Conservation (phyloP, 139 green algal genomes). For the Pseudopediastrum boryanum region DNA sequence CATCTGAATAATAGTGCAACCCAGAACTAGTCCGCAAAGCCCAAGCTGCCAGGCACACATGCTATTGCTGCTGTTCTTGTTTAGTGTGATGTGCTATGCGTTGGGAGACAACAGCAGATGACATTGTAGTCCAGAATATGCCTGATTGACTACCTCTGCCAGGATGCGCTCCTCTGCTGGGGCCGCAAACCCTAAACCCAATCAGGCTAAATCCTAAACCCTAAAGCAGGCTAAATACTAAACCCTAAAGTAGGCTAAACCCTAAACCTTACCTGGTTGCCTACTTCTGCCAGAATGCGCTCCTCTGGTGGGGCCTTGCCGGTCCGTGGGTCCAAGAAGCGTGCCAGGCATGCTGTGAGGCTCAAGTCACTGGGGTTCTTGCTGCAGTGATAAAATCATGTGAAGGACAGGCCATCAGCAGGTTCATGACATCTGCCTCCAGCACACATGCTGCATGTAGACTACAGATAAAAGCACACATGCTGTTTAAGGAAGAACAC, state of each 20-base stretch:
- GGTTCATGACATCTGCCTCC: neutral
- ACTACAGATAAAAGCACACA: neutral
- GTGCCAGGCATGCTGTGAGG: constrained; percentile 19
- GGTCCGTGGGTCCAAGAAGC: constrained; percentile 14
- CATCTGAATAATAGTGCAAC: no score
- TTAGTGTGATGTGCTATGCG: no score
- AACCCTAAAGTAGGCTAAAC: no score
- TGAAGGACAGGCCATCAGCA: neutral
- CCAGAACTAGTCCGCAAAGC: no score
- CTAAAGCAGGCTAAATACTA: no score
- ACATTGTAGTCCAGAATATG: no score
- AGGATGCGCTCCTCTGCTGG: constrained; percentile 9
- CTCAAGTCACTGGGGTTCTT: constrained; percentile 12
- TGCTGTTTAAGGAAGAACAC: neutral
- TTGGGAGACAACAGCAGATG: no score
- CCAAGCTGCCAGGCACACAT: no score
- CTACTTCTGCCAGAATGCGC: constrained; percentile 28
- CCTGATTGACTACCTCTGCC: no score
- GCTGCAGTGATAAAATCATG: neutral
- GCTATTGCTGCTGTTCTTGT: no score
- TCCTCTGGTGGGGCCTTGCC: constrained; percentile 4
- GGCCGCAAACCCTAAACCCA: no score
- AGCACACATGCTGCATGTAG: neutral
- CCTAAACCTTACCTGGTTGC: constrained; percentile 10
- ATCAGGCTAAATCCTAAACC: no score